phyloP scores from a whole-genome alignment of 495 filamentous ascomycete species.

The Wilcoxina mikolae region DNA sequence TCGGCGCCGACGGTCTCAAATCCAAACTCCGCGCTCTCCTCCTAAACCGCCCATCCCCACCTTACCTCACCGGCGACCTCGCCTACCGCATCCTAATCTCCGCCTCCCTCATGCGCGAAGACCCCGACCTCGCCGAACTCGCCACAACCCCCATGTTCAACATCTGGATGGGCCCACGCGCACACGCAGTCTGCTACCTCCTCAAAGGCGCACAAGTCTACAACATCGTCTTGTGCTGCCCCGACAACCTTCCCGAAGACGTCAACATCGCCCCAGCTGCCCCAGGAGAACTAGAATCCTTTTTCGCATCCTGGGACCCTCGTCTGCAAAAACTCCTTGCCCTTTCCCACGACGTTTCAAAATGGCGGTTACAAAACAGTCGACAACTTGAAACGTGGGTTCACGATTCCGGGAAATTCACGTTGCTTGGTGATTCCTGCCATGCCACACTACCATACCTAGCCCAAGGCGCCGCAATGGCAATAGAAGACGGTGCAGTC shows the following conservation, averaged over 20 bases:
- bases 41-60: conserved; percentile 32
- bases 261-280: conserved; percentile 34
- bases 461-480: conserved; percentile 42
- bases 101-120: conserved; percentile 36
- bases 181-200: conserved; percentile 45
- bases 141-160: conserved; percentile 44
- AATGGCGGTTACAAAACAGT: conserved; percentile 38
- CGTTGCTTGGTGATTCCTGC: conserved; percentile 39
- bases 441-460: conserved; percentile 55
- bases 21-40: conserved; percentile 35
- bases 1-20: conserved; percentile 45
- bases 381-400: conserved; percentile 12
- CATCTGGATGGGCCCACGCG: conserved; percentile 49
- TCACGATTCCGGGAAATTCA: background rate
- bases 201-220: conserved; percentile 38
- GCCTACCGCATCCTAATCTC: conserved; percentile 46
- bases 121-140: conserved; percentile 33
- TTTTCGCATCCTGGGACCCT: conserved; percentile 41
- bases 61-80: conserved; percentile 43
- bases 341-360: conserved; percentile 34
- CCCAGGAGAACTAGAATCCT: conserved; percentile 34
- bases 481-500: conserved; percentile 38
- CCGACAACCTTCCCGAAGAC: conserved; percentile 37
- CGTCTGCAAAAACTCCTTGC: conserved; percentile 35
- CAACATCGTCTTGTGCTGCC: conserved; percentile 44